Percentiles rank a stretch among this genome's conserved stretches.
phyloP scores from a whole-genome alignment of 495 filamentous ascomycete genomes.

The Podospora didyma region DNA sequence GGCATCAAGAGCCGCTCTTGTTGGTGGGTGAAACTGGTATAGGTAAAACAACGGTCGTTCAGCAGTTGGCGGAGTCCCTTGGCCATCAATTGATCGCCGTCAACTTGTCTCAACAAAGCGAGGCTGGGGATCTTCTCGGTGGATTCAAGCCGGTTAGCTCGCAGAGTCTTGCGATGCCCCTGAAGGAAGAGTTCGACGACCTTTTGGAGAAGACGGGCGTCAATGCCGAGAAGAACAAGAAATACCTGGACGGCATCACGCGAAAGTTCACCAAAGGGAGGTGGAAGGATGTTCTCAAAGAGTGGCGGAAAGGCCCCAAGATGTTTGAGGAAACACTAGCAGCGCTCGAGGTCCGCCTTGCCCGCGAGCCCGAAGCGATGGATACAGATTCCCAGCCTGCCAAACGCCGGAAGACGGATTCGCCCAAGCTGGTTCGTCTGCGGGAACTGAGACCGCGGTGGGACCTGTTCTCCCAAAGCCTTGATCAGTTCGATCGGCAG shows the following conservation, averaged over 20 bases:
- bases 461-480: constrained; percentile 69
- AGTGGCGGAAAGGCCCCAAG: constrained; percentile 85
- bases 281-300: constrained; percentile 75
- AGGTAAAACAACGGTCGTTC: constrained; percentile 93
- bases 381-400: constrained; percentile 56
- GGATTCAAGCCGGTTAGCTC: constrained; percentile 95
- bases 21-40: constrained; percentile 98
- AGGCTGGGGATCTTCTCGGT: constrained; percentile 86
- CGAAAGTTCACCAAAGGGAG: constrained; percentile 77
- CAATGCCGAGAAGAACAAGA: constrained; percentile 77
- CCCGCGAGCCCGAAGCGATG: constrained; percentile 16
- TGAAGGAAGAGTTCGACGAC: constrained; percentile 91
- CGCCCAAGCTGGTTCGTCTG: constrained; percentile 52
- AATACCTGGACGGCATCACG: constrained; percentile 71
- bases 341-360: constrained; percentile 34
- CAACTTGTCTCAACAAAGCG: constrained; percentile 96
- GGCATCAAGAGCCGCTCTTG: constrained; percentile 80
- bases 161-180: constrained; percentile 78
- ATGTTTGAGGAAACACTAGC: constrained; percentile 73
- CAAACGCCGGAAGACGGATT: constrained; percentile 81
- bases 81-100: constrained; percentile 82
- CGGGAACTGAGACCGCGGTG: constrained; percentile 65
- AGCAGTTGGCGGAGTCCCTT: constrained; percentile 79
- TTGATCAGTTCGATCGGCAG: constrained; percentile 79
- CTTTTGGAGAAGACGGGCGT: constrained; percentile 79